Evolutionary conservation across 1,284 basidiomycete genomes (phyloP).

Genomic region (Moesziomyces sp.): DNA sequence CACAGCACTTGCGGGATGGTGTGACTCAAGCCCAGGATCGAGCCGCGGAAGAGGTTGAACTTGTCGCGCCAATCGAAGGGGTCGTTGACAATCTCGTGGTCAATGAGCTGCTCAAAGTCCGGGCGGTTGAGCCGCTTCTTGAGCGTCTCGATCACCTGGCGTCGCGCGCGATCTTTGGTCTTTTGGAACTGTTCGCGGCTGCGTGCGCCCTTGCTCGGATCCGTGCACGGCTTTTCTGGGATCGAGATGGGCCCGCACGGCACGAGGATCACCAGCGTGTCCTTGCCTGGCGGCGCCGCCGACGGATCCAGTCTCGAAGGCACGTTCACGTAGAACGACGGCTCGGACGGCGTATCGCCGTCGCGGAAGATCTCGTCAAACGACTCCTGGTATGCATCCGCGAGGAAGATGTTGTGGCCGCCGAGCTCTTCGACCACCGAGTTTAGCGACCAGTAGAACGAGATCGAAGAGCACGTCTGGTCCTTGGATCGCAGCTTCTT

Average conservation of each 20-base stretch:
- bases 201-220: constrained; percentile 43
- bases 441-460: constrained; percentile 72
- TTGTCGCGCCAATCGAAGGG: constrained; percentile 69
- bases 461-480: constrained; percentile 71
- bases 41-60: constrained; percentile 69
- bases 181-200: constrained; percentile 40
- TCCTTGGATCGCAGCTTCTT: constrained; percentile 59
- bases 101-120: constrained; percentile 55
- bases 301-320: constrained; percentile 69
- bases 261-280: constrained; percentile 68
- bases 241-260: constrained; percentile 68
- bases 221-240: constrained; percentile 37
- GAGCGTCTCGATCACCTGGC: constrained; percentile 57
- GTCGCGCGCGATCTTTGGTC: constrained; percentile 42
- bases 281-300: constrained; percentile 68
- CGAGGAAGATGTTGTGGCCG: constrained; percentile 70
- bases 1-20: constrained; percentile 67
- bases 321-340: constrained; percentile 73
- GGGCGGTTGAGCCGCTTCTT: constrained; percentile 47
- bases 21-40: constrained; percentile 68
- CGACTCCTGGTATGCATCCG: constrained; percentile 70
- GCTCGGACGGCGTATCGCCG: constrained; percentile 71
- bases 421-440: constrained; percentile 69
- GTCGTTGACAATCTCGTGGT: constrained; percentile 60
- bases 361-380: constrained; percentile 72